Evolutionary conservation across 768 basidiomycete genomes (phyloP), one percentile per base, ranked within the genome.

Genomic region (Auriscalpium vulgare): DNA sequence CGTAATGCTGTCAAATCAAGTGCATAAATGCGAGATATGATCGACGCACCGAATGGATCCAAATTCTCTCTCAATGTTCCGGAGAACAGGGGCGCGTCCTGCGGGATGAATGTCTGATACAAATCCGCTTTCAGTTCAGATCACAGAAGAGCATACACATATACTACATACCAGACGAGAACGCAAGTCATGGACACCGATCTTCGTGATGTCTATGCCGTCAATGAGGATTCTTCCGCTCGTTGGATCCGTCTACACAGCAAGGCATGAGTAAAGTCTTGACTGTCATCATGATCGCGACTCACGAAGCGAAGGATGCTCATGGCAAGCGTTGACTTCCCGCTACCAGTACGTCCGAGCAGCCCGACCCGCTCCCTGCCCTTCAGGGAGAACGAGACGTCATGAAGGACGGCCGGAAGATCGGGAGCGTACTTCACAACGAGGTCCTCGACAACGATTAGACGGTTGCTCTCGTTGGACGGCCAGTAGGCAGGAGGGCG

Each of bases 401-500:
- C 77, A 56, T 85, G 85, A 37, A 95, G 72, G 0, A 94, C 91
- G 0, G 87, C 74, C 0, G 92, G 91, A 10, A 95, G 76, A 52
- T 94, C 91, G 0, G 89, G 86, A 0, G 89, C 82, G 68, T 95
- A 95, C 68, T 84, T 89, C 67, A 95, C 73, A 16, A 81, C 82
- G 29, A 95, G 72, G 59, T 93, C 79, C 61, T 93, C 84, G 0
- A 90, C 88, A 1, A 71, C 69, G 36, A 97, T 64, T 23, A 95
- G 72, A 4, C 75, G 65, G 34, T 83, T 74, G 49, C 76, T 78
- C 16, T 84, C 75, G 56, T 77, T 83, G 0, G 91, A 91, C 0
- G 94, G 94, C 94, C 94, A 97, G 65, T 94, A 94, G 0, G 93
- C 94, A 1, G 94, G 94, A 1, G 85, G 86, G 8, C 89, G 81